Conservation (phyloP, 1,284 basidiomycete species). For the Mrakiaceae sp. region DNA sequence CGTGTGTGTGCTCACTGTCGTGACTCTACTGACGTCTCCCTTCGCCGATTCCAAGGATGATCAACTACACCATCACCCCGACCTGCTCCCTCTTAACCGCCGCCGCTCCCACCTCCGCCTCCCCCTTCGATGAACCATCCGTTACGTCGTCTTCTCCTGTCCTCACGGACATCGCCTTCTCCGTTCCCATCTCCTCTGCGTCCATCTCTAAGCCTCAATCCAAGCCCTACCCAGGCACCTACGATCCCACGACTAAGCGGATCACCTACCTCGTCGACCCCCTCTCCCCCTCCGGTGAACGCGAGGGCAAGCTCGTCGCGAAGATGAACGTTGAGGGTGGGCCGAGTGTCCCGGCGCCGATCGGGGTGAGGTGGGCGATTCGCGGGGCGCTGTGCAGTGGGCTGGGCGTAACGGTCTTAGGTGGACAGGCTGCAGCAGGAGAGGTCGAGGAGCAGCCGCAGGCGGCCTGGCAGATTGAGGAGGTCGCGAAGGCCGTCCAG, state of each 20-base stretch:
- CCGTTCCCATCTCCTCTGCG: constrained; percentile 31
- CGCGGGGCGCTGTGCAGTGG: constrained; percentile 33
- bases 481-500: constrained; percentile 29
- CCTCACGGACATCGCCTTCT: constrained; percentile 29
- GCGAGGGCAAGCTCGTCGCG: constrained; percentile 39
- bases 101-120: not conserved
- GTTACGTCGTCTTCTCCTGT: not conserved
- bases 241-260: constrained; percentile 29
- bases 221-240: constrained; percentile 38
- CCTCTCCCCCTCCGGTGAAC: constrained; percentile 13
- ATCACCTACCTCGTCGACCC: constrained; percentile 33
- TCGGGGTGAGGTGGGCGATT: constrained; percentile 36
- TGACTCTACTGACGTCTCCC: too few species aligned
- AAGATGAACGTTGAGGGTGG: constrained; percentile 29
- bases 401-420: constrained; percentile 32
- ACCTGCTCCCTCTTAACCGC: constrained; percentile 11
- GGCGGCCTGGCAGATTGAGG: constrained; percentile 23
- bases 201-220: constrained; percentile 40
- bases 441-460: constrained; percentile 15
- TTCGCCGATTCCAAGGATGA: constrained; percentile 22
- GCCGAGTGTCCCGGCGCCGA: constrained; percentile 27
- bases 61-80: constrained; percentile 35
- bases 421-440: constrained; percentile 15
- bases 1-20: too few species aligned
- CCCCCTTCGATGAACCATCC: constrained; percentile 18